A percentile compares a stretch with the other conserved stretches of the same genome.
Evolutionary conservation across 306 rosid genomes (phyloP).

Genomic region (Lathyrus aphaca): DNA sequence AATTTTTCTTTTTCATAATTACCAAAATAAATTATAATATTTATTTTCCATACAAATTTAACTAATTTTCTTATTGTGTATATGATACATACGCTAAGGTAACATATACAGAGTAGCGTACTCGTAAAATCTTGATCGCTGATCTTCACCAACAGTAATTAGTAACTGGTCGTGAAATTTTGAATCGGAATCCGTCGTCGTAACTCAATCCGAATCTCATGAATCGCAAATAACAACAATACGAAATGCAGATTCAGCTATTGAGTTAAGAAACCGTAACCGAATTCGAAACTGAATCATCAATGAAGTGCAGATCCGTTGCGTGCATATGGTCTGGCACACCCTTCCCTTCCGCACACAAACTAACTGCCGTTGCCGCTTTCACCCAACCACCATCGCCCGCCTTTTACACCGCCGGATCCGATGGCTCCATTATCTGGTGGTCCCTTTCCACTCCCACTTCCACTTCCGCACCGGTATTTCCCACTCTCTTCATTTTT

Average conservation of each 20-base stretch:
- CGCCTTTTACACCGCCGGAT: constrained; percentile 86
- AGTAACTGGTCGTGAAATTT: background rate
- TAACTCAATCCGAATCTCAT: constrained; percentile 19
- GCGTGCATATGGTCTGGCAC: constrained; percentile 85
- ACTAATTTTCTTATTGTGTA: too few relatives aligned
- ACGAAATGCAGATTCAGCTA: background rate
- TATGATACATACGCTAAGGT: too few relatives aligned
- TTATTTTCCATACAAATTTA: too few relatives aligned
- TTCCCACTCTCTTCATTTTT: background rate
- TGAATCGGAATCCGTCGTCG: constrained; percentile 7
- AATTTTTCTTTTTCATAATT: too few relatives aligned
- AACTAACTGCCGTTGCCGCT: constrained; percentile 69
- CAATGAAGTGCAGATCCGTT: constrained; percentile 90
- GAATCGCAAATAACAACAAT: background rate
- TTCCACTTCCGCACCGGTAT: constrained; percentile 69
- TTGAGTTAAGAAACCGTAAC: constrained; percentile 7
- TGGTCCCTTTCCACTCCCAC: constrained; percentile 62
- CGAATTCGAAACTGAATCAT: background rate
- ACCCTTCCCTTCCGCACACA: constrained; percentile 64
- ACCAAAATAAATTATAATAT: too few relatives aligned
- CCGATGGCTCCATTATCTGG: constrained; percentile 96
- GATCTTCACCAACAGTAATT: background rate
- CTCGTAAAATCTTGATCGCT: background rate
- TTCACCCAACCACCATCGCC: constrained; percentile 61
- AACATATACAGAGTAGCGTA: too few relatives aligned